These are phyloP conservation scores for Trichoderma guizhouense DNA, from an alignment of 2,329 filamentous ascomycete species.

Conservation along the genomic window DNA sequence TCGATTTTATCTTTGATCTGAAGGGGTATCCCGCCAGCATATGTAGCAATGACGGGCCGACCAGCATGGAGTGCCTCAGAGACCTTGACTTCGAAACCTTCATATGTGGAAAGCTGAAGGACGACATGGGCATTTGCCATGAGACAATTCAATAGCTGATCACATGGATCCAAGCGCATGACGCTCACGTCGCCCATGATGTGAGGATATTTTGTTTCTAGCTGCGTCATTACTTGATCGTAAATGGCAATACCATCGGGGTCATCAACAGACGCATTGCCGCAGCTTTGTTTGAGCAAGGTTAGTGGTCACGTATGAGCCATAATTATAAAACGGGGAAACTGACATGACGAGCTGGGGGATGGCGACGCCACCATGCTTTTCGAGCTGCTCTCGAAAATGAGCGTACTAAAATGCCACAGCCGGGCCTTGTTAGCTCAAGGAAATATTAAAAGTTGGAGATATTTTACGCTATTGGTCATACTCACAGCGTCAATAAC, in stretches of 20 bases:
- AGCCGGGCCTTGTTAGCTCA: background rate
- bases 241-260: conserved; percentile 72
- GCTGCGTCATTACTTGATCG: conserved; percentile 65
- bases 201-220: conserved; percentile 61
- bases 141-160: conserved; percentile 75
- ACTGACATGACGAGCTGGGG: conserved; percentile 68
- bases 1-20: conserved; percentile 70
- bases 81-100: conserved; percentile 85
- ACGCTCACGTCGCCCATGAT: conserved; percentile 66
- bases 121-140: conserved; percentile 70
- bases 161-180: conserved; percentile 72
- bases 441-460: background rate
- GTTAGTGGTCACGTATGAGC: background rate
- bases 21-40: conserved; percentile 74
- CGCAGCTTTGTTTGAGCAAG: conserved; percentile 42
- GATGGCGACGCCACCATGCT: conserved; percentile 41
- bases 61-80: conserved; percentile 80
- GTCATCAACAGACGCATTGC: conserved; percentile 78
- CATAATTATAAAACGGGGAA: background rate
- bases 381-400: conserved; percentile 61
- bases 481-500: conserved; percentile 57
- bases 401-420: conserved; percentile 57
- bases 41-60: conserved; percentile 71
- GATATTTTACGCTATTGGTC: background rate
- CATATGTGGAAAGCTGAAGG: conserved; percentile 74